Base-by-base conservation (phyloP, 805 yeast genomes). In the Barnettozyma sp. region DNA sequence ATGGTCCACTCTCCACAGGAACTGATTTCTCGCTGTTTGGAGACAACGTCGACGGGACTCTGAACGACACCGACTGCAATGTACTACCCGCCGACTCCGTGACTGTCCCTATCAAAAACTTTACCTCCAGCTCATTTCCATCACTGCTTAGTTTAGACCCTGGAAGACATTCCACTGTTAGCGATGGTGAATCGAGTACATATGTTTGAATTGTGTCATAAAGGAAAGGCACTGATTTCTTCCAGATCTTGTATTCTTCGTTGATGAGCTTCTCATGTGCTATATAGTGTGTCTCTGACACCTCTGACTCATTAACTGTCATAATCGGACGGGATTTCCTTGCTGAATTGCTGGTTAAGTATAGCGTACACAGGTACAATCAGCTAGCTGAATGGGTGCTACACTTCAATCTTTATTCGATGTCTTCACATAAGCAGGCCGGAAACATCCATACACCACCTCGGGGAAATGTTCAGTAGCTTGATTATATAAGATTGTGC, bases 221-320 rank as follows among this genome's bases (percentile, higher is more conserved):
- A 41, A 85, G 63, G 45, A 82, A 64, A 4, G 94, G 94, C 11
- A 82, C 79, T 2, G 90, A 73, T 50, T 84, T 83, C 55, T 84
- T 85, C 95, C 95, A 85, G 14, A 67, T 72, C 48, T 75, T 75
- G 65, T 71, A 82, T 59, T 82, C 92, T 57, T 82, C 94, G 49
- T 82, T 82, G 42, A 70, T 66, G 8, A 79, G 58, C 51, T 81
- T 82, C 48, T 78, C 83, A 33, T 66, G 65, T 34, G 66, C 61
- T 46, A 74, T 78, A 49, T 72, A 74, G 40, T 68, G 74, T 15
- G 44, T 39, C 21, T 33, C 40, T 7, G 40, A 22, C 7, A 37
- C 19, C 21, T 37, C 39, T 10, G 32, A 18, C 17, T 36, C 35
- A 4, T 23, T 18, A 9, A 31, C 31, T 4, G 39, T 23, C 39